These are phyloP conservation scores for Yamadazyma diddensiae DNA, from an alignment of 1,139 yeast genomes.

Conservation along the genomic window DNA sequence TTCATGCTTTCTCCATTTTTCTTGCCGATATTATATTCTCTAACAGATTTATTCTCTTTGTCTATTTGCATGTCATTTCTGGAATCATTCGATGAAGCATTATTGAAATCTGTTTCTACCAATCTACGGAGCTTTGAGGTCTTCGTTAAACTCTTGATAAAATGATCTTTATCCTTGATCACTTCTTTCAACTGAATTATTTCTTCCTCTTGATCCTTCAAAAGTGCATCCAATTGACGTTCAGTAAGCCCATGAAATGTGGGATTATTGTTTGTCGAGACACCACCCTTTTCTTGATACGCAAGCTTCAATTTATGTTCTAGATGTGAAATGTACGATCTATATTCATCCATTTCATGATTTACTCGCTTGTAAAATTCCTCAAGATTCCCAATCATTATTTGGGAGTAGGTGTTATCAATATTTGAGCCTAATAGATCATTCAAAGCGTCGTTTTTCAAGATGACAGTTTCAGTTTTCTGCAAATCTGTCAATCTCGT, in stretches of 20 bases:
- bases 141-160: slow-evolving; percentile 70
- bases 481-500: slow-evolving; percentile 59
- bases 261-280: slow-evolving; percentile 3
- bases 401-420: slow-evolving; percentile 29
- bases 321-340: slow-evolving; percentile 59
- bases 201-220: slow-evolving; percentile 69
- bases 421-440: slow-evolving; percentile 41
- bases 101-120: slow-evolving; percentile 33
- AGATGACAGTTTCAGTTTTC: slow-evolving; percentile 51
- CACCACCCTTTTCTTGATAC: slow-evolving; percentile 17
- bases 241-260: slow-evolving; percentile 12
- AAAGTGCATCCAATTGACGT: slow-evolving; percentile 14
- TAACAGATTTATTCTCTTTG: slow-evolving; percentile 10
- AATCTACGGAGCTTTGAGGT: slow-evolving; percentile 51
- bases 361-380: slow-evolving; percentile 43
- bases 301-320: slow-evolving; percentile 50
- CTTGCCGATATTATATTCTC: slow-evolving; percentile 13
- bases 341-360: slow-evolving; percentile 58
- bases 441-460: slow-evolving; percentile 54
- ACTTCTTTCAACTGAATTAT: slow-evolving; percentile 61
- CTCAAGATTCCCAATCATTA: slow-evolving; percentile 45
- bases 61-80: slow-evolving; percentile 4
- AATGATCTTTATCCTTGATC: slow-evolving; percentile 67
- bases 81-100: slow-evolving; percentile 7
- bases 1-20: slow-evolving; percentile 12